Percentiles rank a stretch among this genome's conserved stretches.
These are phyloP conservation scores for Colletotrichum cordylinicola DNA, from an alignment of 2,329 filamentous ascomycete genomes.

Conservation along the genomic window DNA sequence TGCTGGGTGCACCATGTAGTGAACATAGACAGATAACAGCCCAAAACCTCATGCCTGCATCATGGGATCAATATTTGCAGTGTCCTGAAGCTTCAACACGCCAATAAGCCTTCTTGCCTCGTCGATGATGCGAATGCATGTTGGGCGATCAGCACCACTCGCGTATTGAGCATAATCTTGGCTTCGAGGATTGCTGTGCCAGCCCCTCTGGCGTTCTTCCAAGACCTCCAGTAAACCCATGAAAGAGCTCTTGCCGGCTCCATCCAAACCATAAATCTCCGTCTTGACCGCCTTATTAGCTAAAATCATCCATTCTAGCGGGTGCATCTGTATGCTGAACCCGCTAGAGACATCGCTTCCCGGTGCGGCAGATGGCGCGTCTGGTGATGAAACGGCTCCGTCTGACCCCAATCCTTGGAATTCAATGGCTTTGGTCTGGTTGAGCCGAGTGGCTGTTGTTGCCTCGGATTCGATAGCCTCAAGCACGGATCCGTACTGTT, in stretches of 20 bases:
- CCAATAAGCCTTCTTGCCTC: neutral
- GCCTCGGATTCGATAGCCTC: neutral
- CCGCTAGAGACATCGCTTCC: neutral
- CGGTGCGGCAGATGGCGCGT: fast-evolving
- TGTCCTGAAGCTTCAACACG: neutral
- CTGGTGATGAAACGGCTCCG: neutral
- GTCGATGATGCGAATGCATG: neutral
- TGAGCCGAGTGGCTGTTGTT: neutral
- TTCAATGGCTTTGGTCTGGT: neutral
- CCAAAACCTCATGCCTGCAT: neutral
- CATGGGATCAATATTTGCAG: neutral
- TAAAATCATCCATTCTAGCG: neutral
- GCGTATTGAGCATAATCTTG: neutral
- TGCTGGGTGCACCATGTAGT: neutral
- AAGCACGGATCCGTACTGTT: neutral
- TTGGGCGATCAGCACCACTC: neutral
- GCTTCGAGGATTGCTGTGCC: neutral
- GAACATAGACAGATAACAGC: neutral
- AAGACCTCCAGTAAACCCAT: neutral
- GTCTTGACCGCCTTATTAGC: neutral
- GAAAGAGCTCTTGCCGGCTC: neutral
- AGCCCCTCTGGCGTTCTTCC: neutral
- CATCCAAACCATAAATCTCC: neutral
- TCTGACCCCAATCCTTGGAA: neutral
- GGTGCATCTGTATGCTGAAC: neutral